A percentile compares a stretch with the other conserved stretches of the same genome.
phyloP scores from a whole-genome alignment of 2,329 filamentous ascomycete genomes.

The Cryphonectria radicalis region DNA sequence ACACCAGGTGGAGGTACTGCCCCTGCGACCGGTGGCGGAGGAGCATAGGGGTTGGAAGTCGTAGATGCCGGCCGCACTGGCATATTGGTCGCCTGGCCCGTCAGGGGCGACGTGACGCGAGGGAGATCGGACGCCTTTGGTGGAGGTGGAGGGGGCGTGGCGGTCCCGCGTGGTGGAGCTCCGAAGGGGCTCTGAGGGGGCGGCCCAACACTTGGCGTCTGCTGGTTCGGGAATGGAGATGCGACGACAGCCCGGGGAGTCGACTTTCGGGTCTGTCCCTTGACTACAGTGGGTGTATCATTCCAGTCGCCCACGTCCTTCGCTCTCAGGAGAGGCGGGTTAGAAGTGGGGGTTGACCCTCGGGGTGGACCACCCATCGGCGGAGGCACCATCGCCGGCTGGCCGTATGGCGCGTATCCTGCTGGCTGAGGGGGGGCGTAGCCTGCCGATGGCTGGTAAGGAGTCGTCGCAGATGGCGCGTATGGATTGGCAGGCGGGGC shows the following conservation, averaged over 20 bases:
- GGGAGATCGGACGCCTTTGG: conserved; percentile 72
- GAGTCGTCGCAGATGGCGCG: conserved; percentile 35
- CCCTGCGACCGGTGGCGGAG: conserved; percentile 50
- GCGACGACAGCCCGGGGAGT: conserved; percentile 75
- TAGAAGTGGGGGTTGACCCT: conserved; percentile 68
- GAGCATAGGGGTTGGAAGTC: conserved; percentile 67
- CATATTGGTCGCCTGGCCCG: conserved; percentile 52
- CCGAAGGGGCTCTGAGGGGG: conserved; percentile 63
- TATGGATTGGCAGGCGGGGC: conserved; percentile 39
- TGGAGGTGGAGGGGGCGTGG: conserved; percentile 78
- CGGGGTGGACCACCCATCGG: conserved; percentile 50
- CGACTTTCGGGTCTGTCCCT: conserved; percentile 72
- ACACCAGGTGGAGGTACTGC: conserved; percentile 57
- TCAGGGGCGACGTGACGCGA: conserved; percentile 73
- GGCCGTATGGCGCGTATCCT: conserved; percentile 41
- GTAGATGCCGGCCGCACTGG: conserved; percentile 58
- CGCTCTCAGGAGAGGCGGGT: conserved; percentile 69
- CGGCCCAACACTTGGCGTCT: conserved; percentile 47
- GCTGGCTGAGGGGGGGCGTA: conserved; percentile 40
- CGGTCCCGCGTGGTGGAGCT: conserved; percentile 57
- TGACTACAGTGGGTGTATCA: conserved; percentile 85
- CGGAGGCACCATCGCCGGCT: conserved; percentile 37
- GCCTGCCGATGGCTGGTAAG: conserved; percentile 32
- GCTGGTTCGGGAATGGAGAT: conserved; percentile 76
- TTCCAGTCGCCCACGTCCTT: conserved; percentile 88